phyloP scores from a whole-genome alignment of 371 early-diverging fungal species.

The Zopfochytrium polystomum region DNA sequence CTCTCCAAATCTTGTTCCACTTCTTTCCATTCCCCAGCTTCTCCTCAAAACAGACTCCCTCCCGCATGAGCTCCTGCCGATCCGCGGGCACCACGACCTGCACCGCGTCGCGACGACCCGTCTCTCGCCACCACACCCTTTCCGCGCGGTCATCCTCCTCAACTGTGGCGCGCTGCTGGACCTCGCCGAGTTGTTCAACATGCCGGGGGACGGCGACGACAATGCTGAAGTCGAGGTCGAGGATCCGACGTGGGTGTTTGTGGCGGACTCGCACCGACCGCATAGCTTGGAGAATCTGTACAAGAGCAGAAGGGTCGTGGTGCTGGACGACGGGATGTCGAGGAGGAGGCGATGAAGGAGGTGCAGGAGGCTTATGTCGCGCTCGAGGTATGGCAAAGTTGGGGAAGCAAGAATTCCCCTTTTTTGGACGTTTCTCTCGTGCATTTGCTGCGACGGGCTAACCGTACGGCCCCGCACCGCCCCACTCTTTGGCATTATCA shows the following conservation, averaged over 20 bases:
- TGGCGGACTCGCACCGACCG: conserved; percentile 87
- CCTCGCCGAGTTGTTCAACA: conserved; percentile 58
- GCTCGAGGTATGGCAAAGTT: conserved; percentile 48
- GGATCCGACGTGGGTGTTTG: too few relatives aligned
- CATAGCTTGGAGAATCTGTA: conserved; percentile 74
- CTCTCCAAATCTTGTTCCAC: not conserved
- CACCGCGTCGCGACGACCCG: not conserved
- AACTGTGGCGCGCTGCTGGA: conserved; percentile 85
- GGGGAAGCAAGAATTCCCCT: too few relatives aligned
- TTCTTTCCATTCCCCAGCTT: conserved; percentile 32
- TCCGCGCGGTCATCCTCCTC: conserved; percentile 74
- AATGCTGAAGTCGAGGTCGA: too few relatives aligned
- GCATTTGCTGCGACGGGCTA: too few relatives aligned
- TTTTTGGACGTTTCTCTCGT: too few relatives aligned
- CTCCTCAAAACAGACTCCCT: conserved; percentile 74
- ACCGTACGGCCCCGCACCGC: too few relatives aligned
- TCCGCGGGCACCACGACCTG: too few relatives aligned
- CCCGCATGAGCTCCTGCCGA: too few relatives aligned
- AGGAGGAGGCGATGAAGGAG: too few relatives aligned
- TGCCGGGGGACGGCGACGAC: conserved; percentile 54
- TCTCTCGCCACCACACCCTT: conserved; percentile 33
- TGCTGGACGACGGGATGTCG: conserved; percentile 74
- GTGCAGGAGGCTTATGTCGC: conserved; percentile 66
- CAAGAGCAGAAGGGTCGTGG: conserved; percentile 51
- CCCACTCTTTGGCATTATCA: too few relatives aligned